Evolutionary conservation across 148 eudicot species (phyloP), one percentile per base, ranked within the genome.

Genomic region (Silene uniflora): DNA sequence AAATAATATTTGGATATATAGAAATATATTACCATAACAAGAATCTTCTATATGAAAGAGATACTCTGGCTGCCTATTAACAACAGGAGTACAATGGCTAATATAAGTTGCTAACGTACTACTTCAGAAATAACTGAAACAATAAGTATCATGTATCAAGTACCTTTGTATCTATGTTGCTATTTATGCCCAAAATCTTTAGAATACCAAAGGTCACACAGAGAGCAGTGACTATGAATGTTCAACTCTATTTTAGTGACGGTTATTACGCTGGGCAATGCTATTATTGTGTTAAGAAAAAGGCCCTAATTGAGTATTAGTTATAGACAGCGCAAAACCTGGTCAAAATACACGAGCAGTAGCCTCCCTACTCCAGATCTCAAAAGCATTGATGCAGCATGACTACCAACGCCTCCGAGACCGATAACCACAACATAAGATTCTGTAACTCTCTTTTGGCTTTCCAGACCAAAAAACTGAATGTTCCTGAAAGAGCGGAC

Each of bases 391-490:
- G 91, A 88, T 75, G 98, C 98, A 77, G 97, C 98, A 84, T 95
- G 98, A 82, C 98, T 95, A 46, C 98, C 98, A 72, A 95, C 98
- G 61, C 98, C 98, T 69, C 98, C 98, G 78, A 95, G 98, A 79
- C 98, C 97, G 84, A 95, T 89, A 74, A 95, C 92, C 74, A 95
- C 96, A 72, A 92, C 96, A 84, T 85, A 95, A 11, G 98, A 92
- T 74, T 81, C 76, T 24, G 88, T 84, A 70, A 95, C 97, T 71
- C 84, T 92, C 80, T 74, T 84, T 77, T 95, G 98, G 76, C 89
- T 79, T 78, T 90, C 90, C 62, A 87, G 77, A 67, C 98, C 97
- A 83, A 95, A 92, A 87, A 95, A 95, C 79, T 95, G 98, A 78
- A 95, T 86, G 77, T 95, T 95, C 91, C 98, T 92, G 82, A 77